Percentiles rank a stretch among this genome's conserved stretches.
Conservation (phyloP, 805 yeast genomes). For the Sporopachydermia quercuum region DNA sequence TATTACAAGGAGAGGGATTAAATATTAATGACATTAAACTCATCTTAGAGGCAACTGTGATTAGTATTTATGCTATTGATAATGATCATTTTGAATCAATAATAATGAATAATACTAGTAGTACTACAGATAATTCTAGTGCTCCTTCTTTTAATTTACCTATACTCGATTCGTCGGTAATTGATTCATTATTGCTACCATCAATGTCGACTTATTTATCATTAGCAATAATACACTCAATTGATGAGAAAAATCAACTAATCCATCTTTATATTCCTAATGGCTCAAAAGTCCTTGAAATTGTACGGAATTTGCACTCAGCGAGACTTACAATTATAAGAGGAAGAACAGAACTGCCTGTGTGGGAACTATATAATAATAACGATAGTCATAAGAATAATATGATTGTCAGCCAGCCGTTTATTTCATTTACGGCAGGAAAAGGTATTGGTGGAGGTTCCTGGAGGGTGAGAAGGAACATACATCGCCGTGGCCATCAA, state of each 20-base stretch:
- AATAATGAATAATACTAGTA: constrained; percentile 22
- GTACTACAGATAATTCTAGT: too few relatives aligned
- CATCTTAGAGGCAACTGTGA: constrained; percentile 25
- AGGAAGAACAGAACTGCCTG: constrained; percentile 55
- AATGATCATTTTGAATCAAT: constrained; percentile 12
- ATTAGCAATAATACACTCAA: constrained; percentile 52
- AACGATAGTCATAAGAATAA: constrained; percentile 13
- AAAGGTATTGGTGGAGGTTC: constrained; percentile 34
- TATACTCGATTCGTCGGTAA: constrained; percentile 8
- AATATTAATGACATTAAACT: neutral
- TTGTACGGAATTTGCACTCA: constrained; percentile 12
- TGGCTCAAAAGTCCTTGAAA: constrained; percentile 6
- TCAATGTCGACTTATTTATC: constrained; percentile 26
- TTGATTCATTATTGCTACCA: constrained; percentile 4
- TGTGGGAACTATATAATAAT: constrained; percentile 31
- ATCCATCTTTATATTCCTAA: constrained; percentile 46
- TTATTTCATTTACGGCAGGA: constrained; percentile 22
- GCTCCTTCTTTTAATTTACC: constrained; percentile 17
- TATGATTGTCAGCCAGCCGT: too few relatives aligned
- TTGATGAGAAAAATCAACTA: constrained; percentile 24
- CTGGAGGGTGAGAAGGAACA: constrained; percentile 43
- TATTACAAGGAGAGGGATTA: constrained; percentile 4
- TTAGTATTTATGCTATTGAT: constrained; percentile 23
- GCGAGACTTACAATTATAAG: constrained; percentile 32
- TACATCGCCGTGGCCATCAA: constrained; percentile 17